These are phyloP conservation scores for Eucalyptus marginata DNA, from an alignment of 345 rosid species.

Conservation along the genomic window DNA sequence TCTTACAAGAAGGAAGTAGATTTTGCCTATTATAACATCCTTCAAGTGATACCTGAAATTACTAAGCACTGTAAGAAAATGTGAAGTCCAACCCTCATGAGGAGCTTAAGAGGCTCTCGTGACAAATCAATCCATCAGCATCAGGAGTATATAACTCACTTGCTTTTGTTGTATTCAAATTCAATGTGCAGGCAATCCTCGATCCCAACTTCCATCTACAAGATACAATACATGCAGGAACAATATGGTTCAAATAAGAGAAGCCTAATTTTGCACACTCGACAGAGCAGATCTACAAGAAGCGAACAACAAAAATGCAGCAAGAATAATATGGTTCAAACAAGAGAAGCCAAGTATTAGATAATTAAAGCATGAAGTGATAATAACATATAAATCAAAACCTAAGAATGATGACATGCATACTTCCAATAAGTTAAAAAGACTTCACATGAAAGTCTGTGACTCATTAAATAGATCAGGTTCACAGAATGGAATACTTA, in stretches of 20 bases:
- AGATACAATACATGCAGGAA: not conserved
- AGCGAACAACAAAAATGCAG: not conserved
- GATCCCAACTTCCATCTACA: constrained; percentile 60
- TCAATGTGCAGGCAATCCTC: constrained; percentile 60
- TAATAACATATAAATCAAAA: not conserved
- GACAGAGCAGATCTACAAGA: not conserved
- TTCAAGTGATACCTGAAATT: constrained; percentile 46
- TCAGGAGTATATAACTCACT: constrained; percentile 13
- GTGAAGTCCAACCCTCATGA: not conserved
- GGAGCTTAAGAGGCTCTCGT: not conserved
- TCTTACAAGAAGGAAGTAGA: constrained; percentile 51
- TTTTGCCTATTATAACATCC: constrained; percentile 52
- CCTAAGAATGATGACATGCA: not conserved
- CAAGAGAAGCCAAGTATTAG: not conserved
- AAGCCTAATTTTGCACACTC: not conserved
- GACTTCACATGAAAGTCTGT: not conserved
- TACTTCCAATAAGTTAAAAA: not conserved
- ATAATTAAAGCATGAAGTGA: not conserved
- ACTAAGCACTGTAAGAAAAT: not conserved
- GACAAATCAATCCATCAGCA: not conserved
- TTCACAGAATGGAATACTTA: not conserved
- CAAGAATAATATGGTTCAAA: not conserved
- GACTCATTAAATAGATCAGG: not conserved
- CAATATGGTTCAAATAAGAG: not conserved
- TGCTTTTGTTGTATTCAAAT: constrained; percentile 62